A percentile compares a stretch with the other conserved stretches of the same genome.
phyloP scores from a whole-genome alignment of 805 yeast species.

The Candida oleophila region DNA sequence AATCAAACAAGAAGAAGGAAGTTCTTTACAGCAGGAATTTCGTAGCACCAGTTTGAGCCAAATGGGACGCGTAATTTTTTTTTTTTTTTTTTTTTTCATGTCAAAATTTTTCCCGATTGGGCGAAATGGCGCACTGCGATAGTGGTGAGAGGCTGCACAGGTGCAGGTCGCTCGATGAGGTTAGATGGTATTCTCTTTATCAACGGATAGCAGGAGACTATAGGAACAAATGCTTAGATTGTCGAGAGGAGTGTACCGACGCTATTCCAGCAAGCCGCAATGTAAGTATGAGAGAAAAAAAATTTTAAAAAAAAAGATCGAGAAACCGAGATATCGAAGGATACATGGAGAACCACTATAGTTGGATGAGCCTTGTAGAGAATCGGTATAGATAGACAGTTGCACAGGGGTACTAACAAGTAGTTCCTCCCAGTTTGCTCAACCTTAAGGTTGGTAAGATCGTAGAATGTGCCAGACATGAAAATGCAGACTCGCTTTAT shows the following conservation, averaged over 20 bases:
- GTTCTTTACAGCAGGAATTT: no score
- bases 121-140: background rate
- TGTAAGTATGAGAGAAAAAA: background rate
- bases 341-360: no score
- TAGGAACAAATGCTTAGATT: background rate
- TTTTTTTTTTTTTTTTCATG: background rate
- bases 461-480: constrained; percentile 45
- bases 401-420: background rate
- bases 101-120: background rate
- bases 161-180: no score
- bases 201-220: background rate
- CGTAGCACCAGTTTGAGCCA: no score
- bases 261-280: background rate
- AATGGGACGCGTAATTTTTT: constrained; percentile 1
- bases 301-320: constrained; percentile 6
- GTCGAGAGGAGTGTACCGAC: background rate
- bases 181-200: background rate
- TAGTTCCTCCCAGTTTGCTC: constrained; percentile 18
- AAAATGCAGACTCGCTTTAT: constrained; percentile 57
- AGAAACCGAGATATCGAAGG: background rate
- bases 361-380: no score
- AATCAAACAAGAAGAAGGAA: no score
- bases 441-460: constrained; percentile 48
- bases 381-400: no score
- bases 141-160: background rate